These are phyloP conservation scores for Sphaerobolus stellatus DNA, from an alignment of 1,284 basidiomycete genomes.

Conservation along the genomic window DNA sequence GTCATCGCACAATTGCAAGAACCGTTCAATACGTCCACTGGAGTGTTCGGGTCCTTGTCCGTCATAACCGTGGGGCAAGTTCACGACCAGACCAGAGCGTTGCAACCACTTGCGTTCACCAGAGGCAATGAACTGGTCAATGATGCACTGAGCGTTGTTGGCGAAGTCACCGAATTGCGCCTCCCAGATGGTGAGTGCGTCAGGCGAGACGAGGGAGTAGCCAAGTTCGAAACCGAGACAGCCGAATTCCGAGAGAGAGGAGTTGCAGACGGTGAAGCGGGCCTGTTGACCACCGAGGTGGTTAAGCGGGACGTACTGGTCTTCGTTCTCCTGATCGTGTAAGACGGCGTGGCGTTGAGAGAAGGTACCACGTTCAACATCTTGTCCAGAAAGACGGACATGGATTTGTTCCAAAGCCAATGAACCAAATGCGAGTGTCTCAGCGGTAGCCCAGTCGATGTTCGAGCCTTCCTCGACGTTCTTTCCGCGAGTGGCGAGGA, in stretches of 20 bases:
- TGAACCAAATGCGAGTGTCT: conserved; percentile 95
- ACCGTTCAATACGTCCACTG: conserved; percentile 92
- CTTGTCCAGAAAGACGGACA: conserved; percentile 95
- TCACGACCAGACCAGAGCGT: conserved; percentile 90
- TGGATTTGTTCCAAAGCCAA: conserved; percentile 92
- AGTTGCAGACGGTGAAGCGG: conserved; percentile 94
- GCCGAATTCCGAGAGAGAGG: conserved; percentile 95
- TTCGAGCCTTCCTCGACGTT: conserved; percentile 86
- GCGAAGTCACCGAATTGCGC: conserved; percentile 99
- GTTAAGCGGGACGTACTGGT: conserved; percentile 87
- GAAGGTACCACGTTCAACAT: conserved; percentile 99
- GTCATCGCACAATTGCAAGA: conserved; percentile 97
- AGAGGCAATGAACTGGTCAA: conserved; percentile 98
- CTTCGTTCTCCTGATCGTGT: conserved; percentile 93
- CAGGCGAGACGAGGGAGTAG: conserved; percentile 96
- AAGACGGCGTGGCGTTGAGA: conserved; percentile 98
- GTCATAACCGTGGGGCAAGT: conserved; percentile 95
- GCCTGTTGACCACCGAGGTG: conserved; percentile 88
- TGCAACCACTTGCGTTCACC: conserved; percentile 99
- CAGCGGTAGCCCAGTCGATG: conserved; percentile 99
- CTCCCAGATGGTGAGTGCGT: conserved; percentile 96
- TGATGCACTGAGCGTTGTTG: conserved; percentile 96
- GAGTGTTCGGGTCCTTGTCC: conserved; percentile 99
- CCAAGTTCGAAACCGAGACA: conserved; percentile 97
- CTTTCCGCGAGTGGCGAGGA: conserved; percentile 86